Base-by-base conservation (phyloP, 306 rosid species). In the Adenanthera pavonina region DNA sequence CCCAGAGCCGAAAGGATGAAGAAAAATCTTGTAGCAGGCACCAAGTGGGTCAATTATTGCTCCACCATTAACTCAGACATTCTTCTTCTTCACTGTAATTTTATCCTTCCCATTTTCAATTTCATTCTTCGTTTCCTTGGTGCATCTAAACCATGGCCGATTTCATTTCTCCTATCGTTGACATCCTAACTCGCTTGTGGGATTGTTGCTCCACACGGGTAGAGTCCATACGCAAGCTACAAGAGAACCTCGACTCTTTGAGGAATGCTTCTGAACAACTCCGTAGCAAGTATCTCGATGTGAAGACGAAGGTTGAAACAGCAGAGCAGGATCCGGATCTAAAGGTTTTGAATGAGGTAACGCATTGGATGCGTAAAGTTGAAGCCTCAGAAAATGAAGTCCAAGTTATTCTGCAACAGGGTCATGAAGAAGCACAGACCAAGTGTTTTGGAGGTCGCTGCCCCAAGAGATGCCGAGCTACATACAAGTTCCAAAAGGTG, bases 371-470 rank as follows among this genome's bases (percentile, higher is more conserved):
- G 1, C 7, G 52, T 8, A 43, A n/a, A 41, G 53, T 68, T 7
- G 52, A 68, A 68, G 73, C 6, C 16, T 8, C 17, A 14, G 15
- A 43, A 41, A 68, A 19, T 1, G 8, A 68, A 68, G 35, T 41
- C 4, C 35, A 67, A 1, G 35, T 3, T 20, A n/a, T 68, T n/a
- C 25, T 68, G 17, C 35, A 41, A 17, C 12, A 43, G n/a, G 52
- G 33, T 41, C 9, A 46, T 40, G 1, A 10, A 61, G 67, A 61
- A 61, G 8, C 17, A 30, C 67, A 61, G 9, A 12, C 2, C 7
- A 30, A 14, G 35, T 68, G 73, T n/a, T 68, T 68, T 5, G 73
- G 73, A 43, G 7, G 73, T 68, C 6, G 13, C 13, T 66, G 71
- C 8, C 71, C 71, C 5, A 66, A 38, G 71, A 67, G n/a, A 2